Base-by-base conservation (phyloP, 1,284 basidiomycete species). In the Ceratobasidium sp. region DNA sequence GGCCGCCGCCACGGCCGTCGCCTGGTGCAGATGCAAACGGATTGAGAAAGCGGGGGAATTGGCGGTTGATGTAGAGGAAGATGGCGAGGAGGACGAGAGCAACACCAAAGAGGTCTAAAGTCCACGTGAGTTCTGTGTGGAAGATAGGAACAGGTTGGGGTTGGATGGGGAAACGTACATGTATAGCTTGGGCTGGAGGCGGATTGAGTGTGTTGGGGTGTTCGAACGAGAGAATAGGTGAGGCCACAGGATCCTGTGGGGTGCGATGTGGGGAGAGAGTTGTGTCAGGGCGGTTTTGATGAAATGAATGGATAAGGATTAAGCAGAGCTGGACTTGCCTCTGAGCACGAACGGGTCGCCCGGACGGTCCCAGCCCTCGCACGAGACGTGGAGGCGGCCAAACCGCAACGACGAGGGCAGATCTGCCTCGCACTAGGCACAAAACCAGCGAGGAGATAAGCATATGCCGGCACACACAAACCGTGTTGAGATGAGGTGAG, bases 261-360 rank as follows among this genome's bases (percentile, higher is more conserved):
- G 41, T 27, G 53, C 8, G 22, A 31, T 41, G 56, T 27, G 51
- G 51, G 51, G 31, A 27, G 29, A n/a, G 62, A 49, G 65, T 58
- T n/a, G n/a, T n/a, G n/a, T 58, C 24, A 39, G n/a, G 11, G 16
- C 14, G 34, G 43, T 14, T 6, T 27, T 53, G 22, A 74, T 34
- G 9, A 39, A 59, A 62, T 49, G 16, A 48, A 64, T 64, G 14
- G 4, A 16, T 16, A 34, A 49, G 43, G n/a, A 41, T 19, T 49
- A 31, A 71, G 37, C 29, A 39, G 54, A 56, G 14, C 11, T 19
- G 16, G 16, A 64, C 81, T 61, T 29, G 84, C 84, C 84, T 77
- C 84, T 83, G 6, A 87, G 77, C n/a, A 88, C 83, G 74, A 83
- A 83, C 1, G 78, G 79, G 77, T 88, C 86, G 9, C 84, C 82